Conservation (phyloP, 805 yeast genomes). For the Candida mattraensis region DNA sequence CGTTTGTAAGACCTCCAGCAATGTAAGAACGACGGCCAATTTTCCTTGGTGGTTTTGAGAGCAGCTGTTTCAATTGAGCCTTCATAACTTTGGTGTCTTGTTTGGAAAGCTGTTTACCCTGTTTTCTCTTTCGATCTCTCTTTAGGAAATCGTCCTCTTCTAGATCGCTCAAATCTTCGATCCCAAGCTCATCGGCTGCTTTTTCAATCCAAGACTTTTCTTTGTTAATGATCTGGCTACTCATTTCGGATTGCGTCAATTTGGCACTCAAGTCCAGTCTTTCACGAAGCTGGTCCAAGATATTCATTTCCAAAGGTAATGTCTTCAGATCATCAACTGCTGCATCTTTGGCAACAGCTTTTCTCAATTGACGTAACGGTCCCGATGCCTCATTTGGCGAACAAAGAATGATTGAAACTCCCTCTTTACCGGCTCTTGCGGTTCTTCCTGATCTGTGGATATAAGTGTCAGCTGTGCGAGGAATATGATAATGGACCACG, state of each 20-base stretch:
- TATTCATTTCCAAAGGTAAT: slow-evolving; percentile 74
- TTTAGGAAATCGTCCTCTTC: slow-evolving; percentile 70
- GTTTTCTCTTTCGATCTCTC: slow-evolving; percentile 58
- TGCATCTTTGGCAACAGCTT: slow-evolving; percentile 41
- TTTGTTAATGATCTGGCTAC: slow-evolving; percentile 51
- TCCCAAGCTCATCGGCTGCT: slow-evolving; percentile 92
- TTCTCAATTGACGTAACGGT: slow-evolving; percentile 74
- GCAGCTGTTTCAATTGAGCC: slow-evolving; percentile 51
- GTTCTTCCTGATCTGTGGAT: slow-evolving; percentile 97
- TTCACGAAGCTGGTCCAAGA: slow-evolving; percentile 67
- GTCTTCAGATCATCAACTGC: slow-evolving; percentile 55
- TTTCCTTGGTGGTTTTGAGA: slow-evolving; percentile 57
- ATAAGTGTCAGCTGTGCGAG: slow-evolving; percentile 91
- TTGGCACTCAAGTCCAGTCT: slow-evolving; percentile 69
- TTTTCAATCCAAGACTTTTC: slow-evolving; percentile 81
- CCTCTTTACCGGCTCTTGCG: slow-evolving; percentile 92
- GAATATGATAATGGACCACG: slow-evolving; percentile 94
- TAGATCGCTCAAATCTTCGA: slow-evolving; percentile 66
- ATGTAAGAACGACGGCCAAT: slow-evolving; percentile 69
- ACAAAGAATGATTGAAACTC: slow-evolving; percentile 92
- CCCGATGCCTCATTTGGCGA: slow-evolving; percentile 94
- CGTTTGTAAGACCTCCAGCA: slow-evolving; percentile 74
- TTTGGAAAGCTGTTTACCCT: slow-evolving; percentile 51
- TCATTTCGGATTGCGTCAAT: slow-evolving; percentile 70
- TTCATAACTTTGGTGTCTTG: slow-evolving; percentile 47